Evolutionary conservation across 176 grass and related monocot genomes (phyloP).

Genomic region (Bromus sterilis): DNA sequence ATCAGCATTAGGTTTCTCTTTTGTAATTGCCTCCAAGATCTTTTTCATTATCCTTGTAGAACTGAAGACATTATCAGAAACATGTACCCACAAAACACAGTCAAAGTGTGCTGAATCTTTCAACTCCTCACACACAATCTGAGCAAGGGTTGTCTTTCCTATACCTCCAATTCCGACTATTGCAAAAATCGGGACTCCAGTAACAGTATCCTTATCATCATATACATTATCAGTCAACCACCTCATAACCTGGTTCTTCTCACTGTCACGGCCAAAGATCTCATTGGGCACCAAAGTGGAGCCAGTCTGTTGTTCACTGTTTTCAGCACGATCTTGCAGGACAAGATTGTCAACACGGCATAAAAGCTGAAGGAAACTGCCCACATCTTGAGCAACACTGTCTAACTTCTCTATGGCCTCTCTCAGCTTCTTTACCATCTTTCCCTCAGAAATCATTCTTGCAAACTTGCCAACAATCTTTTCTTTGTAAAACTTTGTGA

Average conservation of each 20-base stretch:
- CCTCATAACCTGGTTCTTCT: conserved; percentile 11
- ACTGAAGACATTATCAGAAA: conserved; percentile 11
- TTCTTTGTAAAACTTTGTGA: not conserved
- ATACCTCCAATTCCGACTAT: conserved; percentile 2
- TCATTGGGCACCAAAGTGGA: not conserved
- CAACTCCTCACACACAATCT: not conserved
- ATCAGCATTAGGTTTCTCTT: not conserved
- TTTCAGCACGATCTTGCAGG: not conserved
- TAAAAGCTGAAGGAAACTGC: not conserved
- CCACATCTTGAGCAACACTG: not conserved
- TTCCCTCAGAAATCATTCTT: not conserved
- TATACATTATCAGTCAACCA: not conserved
- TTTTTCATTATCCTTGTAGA: conserved; percentile 5
- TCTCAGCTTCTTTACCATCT: not conserved
- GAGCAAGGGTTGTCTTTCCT: conserved; percentile 22
- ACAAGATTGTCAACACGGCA: not conserved
- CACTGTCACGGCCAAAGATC: conserved; percentile 20
- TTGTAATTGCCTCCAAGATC: conserved; percentile 20
- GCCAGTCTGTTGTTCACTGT: not conserved
- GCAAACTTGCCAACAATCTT: not conserved
- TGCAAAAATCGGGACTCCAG: conserved; percentile 1
- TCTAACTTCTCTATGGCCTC: not conserved
- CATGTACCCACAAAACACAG: conserved; percentile 11
- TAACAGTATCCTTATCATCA: not conserved
- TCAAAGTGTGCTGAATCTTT: not conserved